These are phyloP conservation scores for Exophiala bonariae DNA, from an alignment of 2,329 filamentous ascomycete genomes.

Conservation along the genomic window DNA sequence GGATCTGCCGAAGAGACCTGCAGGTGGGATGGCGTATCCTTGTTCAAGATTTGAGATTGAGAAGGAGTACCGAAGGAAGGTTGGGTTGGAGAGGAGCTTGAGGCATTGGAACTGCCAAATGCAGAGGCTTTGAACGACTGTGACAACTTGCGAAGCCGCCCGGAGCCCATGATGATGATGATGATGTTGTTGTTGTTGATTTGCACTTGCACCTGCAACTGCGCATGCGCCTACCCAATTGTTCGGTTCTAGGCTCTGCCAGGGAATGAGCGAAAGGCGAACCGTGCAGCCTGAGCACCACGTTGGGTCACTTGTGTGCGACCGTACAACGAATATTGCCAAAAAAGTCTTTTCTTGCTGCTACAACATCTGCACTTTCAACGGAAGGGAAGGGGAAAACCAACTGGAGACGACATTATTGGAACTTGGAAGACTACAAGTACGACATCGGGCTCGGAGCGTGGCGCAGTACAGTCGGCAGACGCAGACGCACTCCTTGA, in stretches of 20 bases:
- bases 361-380: slow-evolving; percentile 1
- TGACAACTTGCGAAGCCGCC: slow-evolving; percentile 27
- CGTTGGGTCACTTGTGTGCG: no score
- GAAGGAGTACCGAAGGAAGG: slow-evolving; percentile 10
- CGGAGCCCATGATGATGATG: slow-evolving; percentile 15
- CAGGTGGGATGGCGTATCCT: slow-evolving; percentile 16
- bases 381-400: slow-evolving; percentile 1
- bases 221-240: background rate
- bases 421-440: no score
- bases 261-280: slow-evolving; percentile 6
- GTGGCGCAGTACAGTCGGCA: slow-evolving; percentile 13
- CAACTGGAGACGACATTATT: background rate
- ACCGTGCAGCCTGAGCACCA: no score
- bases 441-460: background rate
- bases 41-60: slow-evolving; percentile 15
- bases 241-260: background rate
- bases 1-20: slow-evolving; percentile 19
- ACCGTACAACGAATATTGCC: background rate
- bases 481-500: background rate
- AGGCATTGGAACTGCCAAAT: slow-evolving; percentile 19
- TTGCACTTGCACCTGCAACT: slow-evolving; percentile 7
- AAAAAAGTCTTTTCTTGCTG: background rate
- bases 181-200: background rate
- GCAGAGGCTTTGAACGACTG: slow-evolving; percentile 27
- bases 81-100: slow-evolving; percentile 13